Evolutionary conservation across 2,329 filamentous ascomycete species (phyloP).

Genomic region (Podosphaera xanthii): DNA sequence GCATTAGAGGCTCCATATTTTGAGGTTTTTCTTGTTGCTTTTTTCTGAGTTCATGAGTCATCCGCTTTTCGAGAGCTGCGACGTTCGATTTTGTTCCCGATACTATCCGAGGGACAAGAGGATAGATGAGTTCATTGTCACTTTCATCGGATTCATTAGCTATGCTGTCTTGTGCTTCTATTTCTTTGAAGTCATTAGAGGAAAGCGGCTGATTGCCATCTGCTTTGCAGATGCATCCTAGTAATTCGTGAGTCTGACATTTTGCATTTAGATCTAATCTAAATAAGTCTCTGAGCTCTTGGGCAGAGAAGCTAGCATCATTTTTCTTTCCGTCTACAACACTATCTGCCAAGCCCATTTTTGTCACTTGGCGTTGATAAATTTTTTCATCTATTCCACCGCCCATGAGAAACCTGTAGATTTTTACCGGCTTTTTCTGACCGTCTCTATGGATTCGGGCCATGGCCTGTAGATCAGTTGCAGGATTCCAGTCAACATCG

Average conservation of each 20-base stretch:
- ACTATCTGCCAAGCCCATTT: slow-evolving; percentile 45
- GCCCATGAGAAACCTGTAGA: slow-evolving; percentile 45
- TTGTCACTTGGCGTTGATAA: slow-evolving; percentile 49
- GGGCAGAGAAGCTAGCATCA: slow-evolving; percentile 36
- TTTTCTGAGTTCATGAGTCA: slow-evolving; percentile 16
- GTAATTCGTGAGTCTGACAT: slow-evolving; percentile 45
- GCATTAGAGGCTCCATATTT: slow-evolving; percentile 28
- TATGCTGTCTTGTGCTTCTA: slow-evolving; percentile 1
- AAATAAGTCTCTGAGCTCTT: slow-evolving; percentile 46
- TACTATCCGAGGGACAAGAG: slow-evolving; percentile 11
- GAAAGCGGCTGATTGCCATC: slow-evolving; percentile 18
- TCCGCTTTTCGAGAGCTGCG: slow-evolving; percentile 21
- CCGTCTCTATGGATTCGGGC: slow-evolving; percentile 52
- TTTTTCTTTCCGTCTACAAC: slow-evolving; percentile 44
- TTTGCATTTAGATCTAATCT: slow-evolving; percentile 33
- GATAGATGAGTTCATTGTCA: slow-evolving; percentile 13
- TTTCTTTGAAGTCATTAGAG: slow-evolving; percentile 3
- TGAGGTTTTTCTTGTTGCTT: slow-evolving; percentile 14
- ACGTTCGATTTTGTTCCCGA: slow-evolving; percentile 23
- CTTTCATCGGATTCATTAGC: slow-evolving; percentile 12
- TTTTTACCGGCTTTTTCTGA: slow-evolving; percentile 42
- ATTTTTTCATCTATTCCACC: slow-evolving; percentile 55
- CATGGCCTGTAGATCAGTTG: slow-evolving; percentile 52
- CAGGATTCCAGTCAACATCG: slow-evolving; percentile 57
- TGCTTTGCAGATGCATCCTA: slow-evolving; percentile 39